Evolutionary conservation across 179 eudicot genomes (phyloP).

Genomic region (Beta macrorhiza): DNA sequence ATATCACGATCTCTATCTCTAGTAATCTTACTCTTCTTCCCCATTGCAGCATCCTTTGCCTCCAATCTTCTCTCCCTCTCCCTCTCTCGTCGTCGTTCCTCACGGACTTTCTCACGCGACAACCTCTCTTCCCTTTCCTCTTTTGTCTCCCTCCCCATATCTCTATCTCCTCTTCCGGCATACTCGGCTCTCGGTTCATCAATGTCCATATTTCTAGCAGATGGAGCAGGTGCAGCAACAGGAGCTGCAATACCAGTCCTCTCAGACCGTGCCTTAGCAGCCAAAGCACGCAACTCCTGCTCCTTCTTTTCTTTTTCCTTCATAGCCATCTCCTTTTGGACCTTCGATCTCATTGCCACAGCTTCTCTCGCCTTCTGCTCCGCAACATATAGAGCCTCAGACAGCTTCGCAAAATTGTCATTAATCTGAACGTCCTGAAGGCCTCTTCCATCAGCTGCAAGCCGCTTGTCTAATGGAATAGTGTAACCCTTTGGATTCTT

Average conservation of each 20-base stretch:
- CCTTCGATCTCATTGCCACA: slow-evolving; percentile 83
- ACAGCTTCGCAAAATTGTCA: slow-evolving; percentile 85
- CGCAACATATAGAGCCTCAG: slow-evolving; percentile 75
- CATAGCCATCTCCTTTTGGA: slow-evolving; percentile 91
- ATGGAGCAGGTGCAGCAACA: slow-evolving; percentile 40
- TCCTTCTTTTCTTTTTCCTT: slow-evolving; percentile 81
- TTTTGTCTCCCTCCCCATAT: slow-evolving; percentile 45
- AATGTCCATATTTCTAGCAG: slow-evolving; percentile 42
- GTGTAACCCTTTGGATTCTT: slow-evolving; percentile 94
- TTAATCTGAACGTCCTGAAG: slow-evolving; percentile 90
- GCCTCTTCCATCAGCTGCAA: slow-evolving; percentile 95
- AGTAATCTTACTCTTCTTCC: slow-evolving; percentile 85
- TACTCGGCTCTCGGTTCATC: slow-evolving; percentile 48
- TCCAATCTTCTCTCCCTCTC: slow-evolving; percentile 88
- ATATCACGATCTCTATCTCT: slow-evolving; percentile 84
- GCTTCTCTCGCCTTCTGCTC: slow-evolving; percentile 94
- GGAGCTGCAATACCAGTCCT: slow-evolving; percentile 64
- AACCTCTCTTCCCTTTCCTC: slow-evolving; percentile 62
- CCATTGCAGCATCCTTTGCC: slow-evolving; percentile 89
- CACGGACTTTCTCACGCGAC: slow-evolving; percentile 77
- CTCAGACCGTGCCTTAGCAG: slow-evolving; percentile 80
- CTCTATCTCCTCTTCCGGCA: slow-evolving; percentile 46
- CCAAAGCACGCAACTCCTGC: slow-evolving; percentile 64
- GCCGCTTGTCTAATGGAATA: slow-evolving; percentile 81
- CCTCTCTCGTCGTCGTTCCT: slow-evolving; percentile 72